phyloP scores from a whole-genome alignment of 306 rosid species.

The Hylodesmum podocarpum region DNA sequence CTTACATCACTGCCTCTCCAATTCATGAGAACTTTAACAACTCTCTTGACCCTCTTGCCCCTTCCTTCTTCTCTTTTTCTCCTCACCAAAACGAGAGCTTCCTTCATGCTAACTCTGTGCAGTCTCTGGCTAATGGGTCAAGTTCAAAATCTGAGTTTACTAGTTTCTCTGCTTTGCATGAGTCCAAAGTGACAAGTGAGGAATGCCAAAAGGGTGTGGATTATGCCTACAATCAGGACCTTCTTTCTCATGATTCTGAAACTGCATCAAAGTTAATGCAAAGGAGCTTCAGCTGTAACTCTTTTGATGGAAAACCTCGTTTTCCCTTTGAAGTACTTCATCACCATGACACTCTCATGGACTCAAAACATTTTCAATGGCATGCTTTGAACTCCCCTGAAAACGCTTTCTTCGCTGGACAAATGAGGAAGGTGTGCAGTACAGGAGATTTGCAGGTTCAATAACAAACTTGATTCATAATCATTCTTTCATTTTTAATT shows the following conservation, averaged over 20 bases:
- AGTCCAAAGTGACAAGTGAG: constrained; percentile 47
- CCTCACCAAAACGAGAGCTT: constrained; percentile 41
- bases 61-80: constrained; percentile 36
- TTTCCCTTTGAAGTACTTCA: constrained; percentile 42
- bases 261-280: constrained; percentile 50
- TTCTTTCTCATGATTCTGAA: constrained; percentile 43
- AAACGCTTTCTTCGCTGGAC: constrained; percentile 38
- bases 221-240: constrained; percentile 18
- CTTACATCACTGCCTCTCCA: constrained; percentile 44
- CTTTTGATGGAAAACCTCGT: constrained; percentile 49
- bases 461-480: background rate
- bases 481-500: background rate
- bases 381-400: constrained; percentile 50
- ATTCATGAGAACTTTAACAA: constrained; percentile 33
- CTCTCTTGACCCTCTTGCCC: constrained; percentile 32
- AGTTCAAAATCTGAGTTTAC: constrained; percentile 29
- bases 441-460: constrained; percentile 80
- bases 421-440: constrained; percentile 66
- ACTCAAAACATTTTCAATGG: constrained; percentile 38
- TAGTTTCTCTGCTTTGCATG: constrained; percentile 36
- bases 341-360: constrained; percentile 42
- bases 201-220: constrained; percentile 45
- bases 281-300: constrained; percentile 65
- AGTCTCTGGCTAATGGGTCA: constrained; percentile 3
- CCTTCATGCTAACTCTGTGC: constrained; percentile 21